phyloP scores from a whole-genome alignment of 1,284 basidiomycete species.

The Inonotus hispidus region DNA sequence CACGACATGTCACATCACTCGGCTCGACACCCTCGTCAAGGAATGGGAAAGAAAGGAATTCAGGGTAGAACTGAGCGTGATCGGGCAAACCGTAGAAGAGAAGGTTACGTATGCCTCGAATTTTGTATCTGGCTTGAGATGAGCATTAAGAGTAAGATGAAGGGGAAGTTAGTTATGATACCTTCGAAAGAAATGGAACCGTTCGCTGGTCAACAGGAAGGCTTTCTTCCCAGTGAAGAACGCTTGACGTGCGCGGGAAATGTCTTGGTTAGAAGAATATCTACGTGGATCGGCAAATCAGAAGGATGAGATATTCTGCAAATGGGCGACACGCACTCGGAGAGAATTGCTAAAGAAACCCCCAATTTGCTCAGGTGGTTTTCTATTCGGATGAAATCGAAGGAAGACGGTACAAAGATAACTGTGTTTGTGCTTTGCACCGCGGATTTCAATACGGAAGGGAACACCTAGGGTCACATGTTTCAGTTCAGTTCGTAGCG shows the following conservation, averaged over 20 bases:
- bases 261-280: slow-evolving; percentile 91
- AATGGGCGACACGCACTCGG: slow-evolving; percentile 61
- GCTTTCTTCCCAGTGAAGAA: slow-evolving; percentile 89
- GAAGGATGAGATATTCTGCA: not conserved
- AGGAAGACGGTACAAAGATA: slow-evolving; percentile 91
- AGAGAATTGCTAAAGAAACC: slow-evolving; percentile 78
- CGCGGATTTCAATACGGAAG: slow-evolving; percentile 82
- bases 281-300: slow-evolving; percentile 34
- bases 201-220: slow-evolving; percentile 89
- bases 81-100: slow-evolving; percentile 92
- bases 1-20: slow-evolving; percentile 70
- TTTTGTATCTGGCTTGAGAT: slow-evolving; percentile 61
- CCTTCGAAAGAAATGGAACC: slow-evolving; percentile 97
- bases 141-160: not conserved
- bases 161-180: slow-evolving; percentile 27
- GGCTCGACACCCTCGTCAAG: slow-evolving; percentile 74
- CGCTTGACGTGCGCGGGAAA: slow-evolving; percentile 85
- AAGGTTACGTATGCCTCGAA: slow-evolving; percentile 87
- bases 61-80: slow-evolving; percentile 88
- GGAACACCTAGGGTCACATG: slow-evolving; percentile 54
- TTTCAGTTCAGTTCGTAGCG: not conserved
- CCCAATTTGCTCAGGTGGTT: slow-evolving; percentile 78
- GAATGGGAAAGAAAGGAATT: slow-evolving; percentile 85
- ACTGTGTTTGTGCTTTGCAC: slow-evolving; percentile 85
- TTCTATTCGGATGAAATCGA: slow-evolving; percentile 92